Conservation (phyloP, 805 yeast genomes). For the Zygosaccharomyces pseudorouxii region DNA sequence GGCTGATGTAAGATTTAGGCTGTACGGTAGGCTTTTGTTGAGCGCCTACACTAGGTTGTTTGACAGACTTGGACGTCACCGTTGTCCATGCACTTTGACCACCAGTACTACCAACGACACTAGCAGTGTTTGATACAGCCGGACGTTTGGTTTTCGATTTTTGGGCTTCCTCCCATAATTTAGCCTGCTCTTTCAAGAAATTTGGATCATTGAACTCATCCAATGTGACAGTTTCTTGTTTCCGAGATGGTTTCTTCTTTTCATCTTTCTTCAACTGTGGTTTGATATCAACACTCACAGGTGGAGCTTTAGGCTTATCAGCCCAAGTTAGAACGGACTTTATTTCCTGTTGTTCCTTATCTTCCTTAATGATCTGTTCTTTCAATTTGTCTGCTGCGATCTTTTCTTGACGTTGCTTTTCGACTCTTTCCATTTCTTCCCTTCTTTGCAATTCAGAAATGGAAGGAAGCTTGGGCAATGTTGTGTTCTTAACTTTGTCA, state of each 20-base stretch:
- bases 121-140: slow-evolving; percentile 48
- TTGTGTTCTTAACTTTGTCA: slow-evolving; percentile 16
- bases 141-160: slow-evolving; percentile 65
- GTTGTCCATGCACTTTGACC: slow-evolving; percentile 29
- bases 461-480: slow-evolving; percentile 21
- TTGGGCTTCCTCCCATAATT: slow-evolving; percentile 51
- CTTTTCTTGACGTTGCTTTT: slow-evolving; percentile 17
- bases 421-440: slow-evolving; percentile 19
- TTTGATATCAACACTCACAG: slow-evolving; percentile 19
- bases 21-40: slow-evolving; percentile 22
- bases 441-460: slow-evolving; percentile 22
- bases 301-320: slow-evolving; percentile 15
- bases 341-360: slow-evolving; percentile 17
- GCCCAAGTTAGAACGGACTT: slow-evolving; percentile 33
- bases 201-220: slow-evolving; percentile 24
- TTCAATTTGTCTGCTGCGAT: slow-evolving; percentile 22
- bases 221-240: slow-evolving; percentile 5
- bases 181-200: slow-evolving; percentile 33
- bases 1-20: slow-evolving; percentile 28
- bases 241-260: slow-evolving; percentile 1
- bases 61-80: slow-evolving; percentile 31
- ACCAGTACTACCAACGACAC: slow-evolving; percentile 9
- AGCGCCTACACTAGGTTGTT: slow-evolving; percentile 8
- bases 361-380: slow-evolving; percentile 21
- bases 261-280: slow-evolving; percentile 14